phyloP scores from a whole-genome alignment of 805 yeast species.

The Spathaspora sp. region DNA sequence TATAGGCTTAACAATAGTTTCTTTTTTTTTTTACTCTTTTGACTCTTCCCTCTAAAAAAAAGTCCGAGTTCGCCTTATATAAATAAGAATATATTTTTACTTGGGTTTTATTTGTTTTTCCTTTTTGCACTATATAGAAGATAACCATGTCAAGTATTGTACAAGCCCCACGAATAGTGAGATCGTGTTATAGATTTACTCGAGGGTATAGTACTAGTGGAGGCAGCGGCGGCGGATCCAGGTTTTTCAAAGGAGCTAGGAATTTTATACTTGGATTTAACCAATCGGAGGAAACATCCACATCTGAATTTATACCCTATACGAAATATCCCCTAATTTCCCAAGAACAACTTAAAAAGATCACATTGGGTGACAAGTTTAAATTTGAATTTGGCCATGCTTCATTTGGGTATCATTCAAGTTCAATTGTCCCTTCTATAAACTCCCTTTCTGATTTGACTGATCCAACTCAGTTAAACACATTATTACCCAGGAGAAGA shows the following conservation, averaged over 20 bases:
- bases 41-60: too few relatives aligned
- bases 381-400: constrained; percentile 44
- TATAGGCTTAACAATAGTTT: too few relatives aligned
- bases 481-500: constrained; percentile 46
- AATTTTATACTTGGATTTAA: constrained; percentile 17
- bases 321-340: constrained; percentile 40
- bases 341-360: constrained; percentile 32
- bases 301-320: constrained; percentile 30
- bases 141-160: background rate
- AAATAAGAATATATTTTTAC: too few relatives aligned
- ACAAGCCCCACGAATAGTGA: background rate
- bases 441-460: constrained; percentile 49
- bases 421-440: constrained; percentile 33
- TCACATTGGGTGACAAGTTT: constrained; percentile 32
- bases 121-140: too few relatives aligned
- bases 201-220: background rate
- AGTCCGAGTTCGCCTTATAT: too few relatives aligned
- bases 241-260: constrained; percentile 18
- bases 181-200: background rate
- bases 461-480: constrained; percentile 43
- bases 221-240: background rate
- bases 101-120: too few relatives aligned
- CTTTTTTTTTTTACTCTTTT: too few relatives aligned
- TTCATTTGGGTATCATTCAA: constrained; percentile 47
- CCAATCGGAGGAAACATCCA: constrained; percentile 4